Evolutionary conservation across 2,329 filamentous ascomycete genomes (phyloP).

Genomic region (Phoma sp.): DNA sequence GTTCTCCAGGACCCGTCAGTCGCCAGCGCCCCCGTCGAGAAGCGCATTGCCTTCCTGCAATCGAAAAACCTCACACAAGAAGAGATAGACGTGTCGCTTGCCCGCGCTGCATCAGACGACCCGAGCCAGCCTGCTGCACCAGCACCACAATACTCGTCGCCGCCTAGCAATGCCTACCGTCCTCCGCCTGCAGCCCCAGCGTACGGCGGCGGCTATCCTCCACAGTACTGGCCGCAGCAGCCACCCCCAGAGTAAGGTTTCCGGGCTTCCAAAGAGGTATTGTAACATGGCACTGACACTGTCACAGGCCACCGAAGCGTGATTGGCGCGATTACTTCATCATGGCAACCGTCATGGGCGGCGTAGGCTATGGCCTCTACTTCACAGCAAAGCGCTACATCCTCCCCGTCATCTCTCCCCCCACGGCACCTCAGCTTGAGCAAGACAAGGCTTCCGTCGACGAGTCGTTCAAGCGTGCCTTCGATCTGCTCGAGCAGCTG

Average conservation of each 20-base stretch:
- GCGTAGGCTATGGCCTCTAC: slow-evolving; percentile 88
- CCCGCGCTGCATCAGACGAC: slow-evolving; percentile 69
- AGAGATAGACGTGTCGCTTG: slow-evolving; percentile 85
- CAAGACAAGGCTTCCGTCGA: slow-evolving; percentile 94
- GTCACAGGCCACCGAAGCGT: slow-evolving; percentile 66
- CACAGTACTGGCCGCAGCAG: slow-evolving; percentile 58
- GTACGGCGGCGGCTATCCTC: slow-evolving; percentile 60
- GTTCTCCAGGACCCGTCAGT: slow-evolving; percentile 96
- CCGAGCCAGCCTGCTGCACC: slow-evolving; percentile 55
- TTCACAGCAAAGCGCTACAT: slow-evolving; percentile 89
- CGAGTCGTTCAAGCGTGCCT: slow-evolving; percentile 90
- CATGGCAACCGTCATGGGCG: slow-evolving; percentile 94
- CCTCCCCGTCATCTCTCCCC: slow-evolving; percentile 86
- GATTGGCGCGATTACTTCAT: slow-evolving; percentile 99
- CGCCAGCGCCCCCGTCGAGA: slow-evolving; percentile 86
- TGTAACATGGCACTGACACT: slow-evolving; percentile 18
- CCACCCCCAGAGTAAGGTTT: slow-evolving; percentile 59
- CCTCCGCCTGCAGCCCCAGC: slow-evolving; percentile 53
- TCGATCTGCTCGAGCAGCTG: slow-evolving; percentile 88
- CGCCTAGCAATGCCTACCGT: slow-evolving; percentile 51
- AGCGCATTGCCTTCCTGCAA: slow-evolving; percentile 88
- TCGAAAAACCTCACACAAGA: slow-evolving; percentile 98
- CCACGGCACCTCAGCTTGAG: slow-evolving; percentile 90
- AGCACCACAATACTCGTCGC: slow-evolving; percentile 53
- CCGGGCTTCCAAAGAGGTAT: background rate